phyloP scores from a whole-genome alignment of 306 rosid species.

The Lathyrus oleraceus region DNA sequence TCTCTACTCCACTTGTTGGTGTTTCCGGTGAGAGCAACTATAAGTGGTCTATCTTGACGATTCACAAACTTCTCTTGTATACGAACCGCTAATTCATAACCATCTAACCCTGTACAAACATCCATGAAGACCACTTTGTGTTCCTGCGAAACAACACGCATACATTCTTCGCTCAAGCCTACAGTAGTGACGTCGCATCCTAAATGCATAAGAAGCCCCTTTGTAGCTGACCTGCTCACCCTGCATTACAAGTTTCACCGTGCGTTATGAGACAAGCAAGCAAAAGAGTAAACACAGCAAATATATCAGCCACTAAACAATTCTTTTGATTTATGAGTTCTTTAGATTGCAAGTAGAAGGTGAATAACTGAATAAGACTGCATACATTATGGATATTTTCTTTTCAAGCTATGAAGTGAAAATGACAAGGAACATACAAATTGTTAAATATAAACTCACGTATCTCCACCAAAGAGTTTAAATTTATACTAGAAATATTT shows the following conservation, averaged over 20 bases:
- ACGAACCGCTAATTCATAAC: constrained; percentile 59
- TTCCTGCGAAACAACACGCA: constrained; percentile 63
- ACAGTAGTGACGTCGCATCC: constrained; percentile 79
- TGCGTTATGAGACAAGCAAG: not conserved
- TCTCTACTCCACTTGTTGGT: constrained; percentile 72
- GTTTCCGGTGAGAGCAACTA: constrained; percentile 78
- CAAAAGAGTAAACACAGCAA: not conserved
- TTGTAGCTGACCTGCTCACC: constrained; percentile 80
- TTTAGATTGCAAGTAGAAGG: constrained; percentile 16
- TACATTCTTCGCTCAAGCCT: constrained; percentile 68
- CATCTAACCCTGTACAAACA: constrained; percentile 64
- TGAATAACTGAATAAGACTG: not conserved
- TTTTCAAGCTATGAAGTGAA: too few relatives aligned
- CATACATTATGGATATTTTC: not conserved
- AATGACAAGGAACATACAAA: too few relatives aligned
- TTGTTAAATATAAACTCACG: too few relatives aligned
- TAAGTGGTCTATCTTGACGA: constrained; percentile 70
- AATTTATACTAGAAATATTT: too few relatives aligned
- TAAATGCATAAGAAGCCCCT: constrained; percentile 82
- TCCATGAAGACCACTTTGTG: constrained; percentile 84
- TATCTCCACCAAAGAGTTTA: too few relatives aligned
- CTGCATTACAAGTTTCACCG: constrained; percentile 48
- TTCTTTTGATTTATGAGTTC: not conserved
- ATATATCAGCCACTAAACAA: not conserved
- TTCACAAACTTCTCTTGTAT: constrained; percentile 66